These are phyloP conservation scores for Daphne laureola DNA, from an alignment of 441 rosid genomes.

Conservation along the genomic window DNA sequence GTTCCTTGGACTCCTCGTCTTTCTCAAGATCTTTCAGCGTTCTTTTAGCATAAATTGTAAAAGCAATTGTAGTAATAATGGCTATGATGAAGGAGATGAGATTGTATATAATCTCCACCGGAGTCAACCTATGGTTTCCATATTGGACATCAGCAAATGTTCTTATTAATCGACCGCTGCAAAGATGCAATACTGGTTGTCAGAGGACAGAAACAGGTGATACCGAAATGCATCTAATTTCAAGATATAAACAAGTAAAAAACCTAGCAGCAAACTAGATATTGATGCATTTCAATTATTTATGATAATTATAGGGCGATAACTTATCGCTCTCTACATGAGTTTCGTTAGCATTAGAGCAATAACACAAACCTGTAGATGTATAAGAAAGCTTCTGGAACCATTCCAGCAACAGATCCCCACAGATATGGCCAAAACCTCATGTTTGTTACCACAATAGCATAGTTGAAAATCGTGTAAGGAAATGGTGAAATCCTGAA, in stretches of 20 bases:
- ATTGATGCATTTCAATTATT: no score
- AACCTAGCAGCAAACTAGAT: no score
- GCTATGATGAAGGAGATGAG: slow-evolving; percentile 70
- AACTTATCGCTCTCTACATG: no score
- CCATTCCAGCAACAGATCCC: slow-evolving; percentile 86
- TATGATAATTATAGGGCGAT: no score
- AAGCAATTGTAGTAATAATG: slow-evolving; percentile 58
- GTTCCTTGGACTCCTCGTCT: slow-evolving; percentile 32
- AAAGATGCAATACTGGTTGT: slow-evolving; percentile 3
- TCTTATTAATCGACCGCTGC: slow-evolving; percentile 90
- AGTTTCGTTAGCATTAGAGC: not conserved
- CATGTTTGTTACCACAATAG: slow-evolving; percentile 77
- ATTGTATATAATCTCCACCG: slow-evolving; percentile 77
- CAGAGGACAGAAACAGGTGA: no score
- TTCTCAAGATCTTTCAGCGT: slow-evolving; percentile 59
- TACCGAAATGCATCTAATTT: no score
- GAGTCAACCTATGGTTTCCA: slow-evolving; percentile 60
- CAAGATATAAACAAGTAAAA: no score
- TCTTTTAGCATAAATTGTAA: slow-evolving; percentile 78
- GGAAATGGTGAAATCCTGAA: slow-evolving; percentile 96
- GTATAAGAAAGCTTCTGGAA: slow-evolving; percentile 93
- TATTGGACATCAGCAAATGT: slow-evolving; percentile 74
- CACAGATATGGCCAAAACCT: slow-evolving; percentile 85
- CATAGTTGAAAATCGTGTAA: slow-evolving; percentile 94
- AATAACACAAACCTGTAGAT: slow-evolving; percentile 63